Evolutionary conservation across 2,329 filamentous ascomycete genomes (phyloP), one percentile per base, ranked within the genome.

Genomic region (Paecilomyces dactylethromorphus): DNA sequence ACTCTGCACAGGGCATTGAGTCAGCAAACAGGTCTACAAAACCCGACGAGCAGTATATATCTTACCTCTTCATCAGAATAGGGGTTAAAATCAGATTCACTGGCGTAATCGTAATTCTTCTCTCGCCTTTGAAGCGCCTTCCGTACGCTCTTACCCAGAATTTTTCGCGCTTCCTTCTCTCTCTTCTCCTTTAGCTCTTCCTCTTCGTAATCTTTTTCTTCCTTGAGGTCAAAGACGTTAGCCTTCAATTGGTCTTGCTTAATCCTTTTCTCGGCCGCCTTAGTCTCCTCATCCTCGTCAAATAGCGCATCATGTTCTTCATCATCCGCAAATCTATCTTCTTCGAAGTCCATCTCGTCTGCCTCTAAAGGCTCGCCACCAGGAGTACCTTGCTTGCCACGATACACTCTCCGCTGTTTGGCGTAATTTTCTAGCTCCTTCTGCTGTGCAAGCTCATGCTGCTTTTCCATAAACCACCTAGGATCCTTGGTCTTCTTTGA

Each of bases 91-190:
- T 80, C 78, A 56, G 81, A 83, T 56, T 91, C 90, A 64, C 86
- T 89, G 67, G 90, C 90, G 69, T 96, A 96, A 62, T 94, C 89
- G 64, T 86, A 87, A 65, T 95, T 90, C 73, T 91, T 89, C 74
- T 97, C 94, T 56, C 90, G 84, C 76, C 90, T 93, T 66, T 88
- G 87, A 11, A 97, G 81, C 11, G 89, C 87, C 75, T 95, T 96
- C 59, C 89, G 87, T 4, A 92, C 83, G 53, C 84, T 81, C 73
- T 93, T 95, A 61, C 91, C 89, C 58, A 89, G 82, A 62, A 86
- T 84, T 71, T 87, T 89, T 62, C 85, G 80, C 60, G 85, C 81
- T 59, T 90, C 82, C 64, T 88, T 87, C 64, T 90, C 88, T 57
- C 75, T 76, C 64, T 79, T 78, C 68, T 86, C 84, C 65, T 84